Evolutionary conservation across 148 eudicot species (phyloP).

Genomic region (Simmondsia chinensis): DNA sequence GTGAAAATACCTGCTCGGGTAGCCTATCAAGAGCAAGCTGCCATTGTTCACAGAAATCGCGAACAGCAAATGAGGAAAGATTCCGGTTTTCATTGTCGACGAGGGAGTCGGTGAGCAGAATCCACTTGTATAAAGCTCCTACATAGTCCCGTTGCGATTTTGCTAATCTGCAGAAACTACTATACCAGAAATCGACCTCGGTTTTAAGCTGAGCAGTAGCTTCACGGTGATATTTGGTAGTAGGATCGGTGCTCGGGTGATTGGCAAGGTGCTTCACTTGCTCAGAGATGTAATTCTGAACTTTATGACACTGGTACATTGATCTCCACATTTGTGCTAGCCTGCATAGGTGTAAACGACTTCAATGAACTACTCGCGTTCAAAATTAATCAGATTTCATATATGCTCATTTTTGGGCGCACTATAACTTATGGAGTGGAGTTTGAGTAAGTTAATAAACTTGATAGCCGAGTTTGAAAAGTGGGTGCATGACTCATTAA

Average conservation of each 20-base stretch:
- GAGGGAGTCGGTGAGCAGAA: slow-evolving; percentile 33
- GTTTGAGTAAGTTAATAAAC: too few species aligned
- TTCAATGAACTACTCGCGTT: too few species aligned
- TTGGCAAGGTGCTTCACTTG: slow-evolving; percentile 39
- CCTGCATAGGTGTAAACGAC: slow-evolving; percentile 23
- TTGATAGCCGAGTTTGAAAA: too few species aligned
- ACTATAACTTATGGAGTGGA: background rate
- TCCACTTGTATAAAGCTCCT: slow-evolving; percentile 43
- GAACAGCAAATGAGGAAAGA: slow-evolving; percentile 27
- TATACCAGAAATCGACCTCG: slow-evolving; percentile 61
- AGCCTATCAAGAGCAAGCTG: slow-evolving; percentile 47
- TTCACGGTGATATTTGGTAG: slow-evolving; percentile 43
- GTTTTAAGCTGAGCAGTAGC: slow-evolving; percentile 62
- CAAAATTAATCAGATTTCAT: background rate
- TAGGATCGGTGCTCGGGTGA: slow-evolving; percentile 40
- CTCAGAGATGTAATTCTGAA: slow-evolving; percentile 58
- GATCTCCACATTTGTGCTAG: slow-evolving; percentile 62
- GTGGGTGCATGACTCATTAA: too few species aligned
- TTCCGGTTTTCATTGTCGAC: slow-evolving; percentile 15
- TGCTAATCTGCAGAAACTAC: slow-evolving; percentile 48
- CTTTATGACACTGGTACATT: slow-evolving; percentile 60
- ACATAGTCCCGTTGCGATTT: slow-evolving; percentile 58
- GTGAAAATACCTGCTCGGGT: slow-evolving; percentile 53
- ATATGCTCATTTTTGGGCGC: background rate
- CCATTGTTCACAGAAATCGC: slow-evolving; percentile 48